A percentile compares a stretch with the other conserved stretches of the same genome.
Evolutionary conservation across 2,329 filamentous ascomycete genomes (phyloP).

Genomic region (Fusarium torreyae): DNA sequence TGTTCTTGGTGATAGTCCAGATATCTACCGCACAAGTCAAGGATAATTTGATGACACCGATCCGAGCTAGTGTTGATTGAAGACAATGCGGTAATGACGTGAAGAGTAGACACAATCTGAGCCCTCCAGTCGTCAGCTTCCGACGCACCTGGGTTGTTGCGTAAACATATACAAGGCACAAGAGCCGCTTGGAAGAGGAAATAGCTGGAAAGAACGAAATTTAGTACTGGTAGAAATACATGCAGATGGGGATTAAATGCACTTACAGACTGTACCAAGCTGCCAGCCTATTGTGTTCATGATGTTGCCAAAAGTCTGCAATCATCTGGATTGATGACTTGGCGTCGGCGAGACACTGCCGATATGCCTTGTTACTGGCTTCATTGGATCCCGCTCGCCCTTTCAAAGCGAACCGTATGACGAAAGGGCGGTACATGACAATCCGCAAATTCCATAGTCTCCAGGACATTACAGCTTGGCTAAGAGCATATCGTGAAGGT

Average conservation of each 20-base stretch:
- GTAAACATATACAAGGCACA: slow-evolving; percentile 64
- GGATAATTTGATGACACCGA: slow-evolving; percentile 60
- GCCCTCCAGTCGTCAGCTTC: slow-evolving; percentile 58
- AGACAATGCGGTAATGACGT: slow-evolving; percentile 56
- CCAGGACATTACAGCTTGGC: slow-evolving; percentile 61
- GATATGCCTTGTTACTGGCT: slow-evolving; percentile 42
- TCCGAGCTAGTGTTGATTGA: slow-evolving; percentile 58
- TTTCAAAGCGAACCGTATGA: slow-evolving; percentile 57
- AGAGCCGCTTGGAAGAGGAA: slow-evolving; percentile 66
- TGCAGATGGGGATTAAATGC: neutral
- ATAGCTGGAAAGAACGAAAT: slow-evolving; percentile 52
- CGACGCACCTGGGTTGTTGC: slow-evolving; percentile 58
- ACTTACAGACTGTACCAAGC: slow-evolving; percentile 61
- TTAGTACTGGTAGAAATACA: neutral
- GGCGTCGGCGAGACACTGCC: slow-evolving; percentile 58
- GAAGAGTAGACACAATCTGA: slow-evolving; percentile 58
- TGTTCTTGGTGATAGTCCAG: slow-evolving; percentile 45
- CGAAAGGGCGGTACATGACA: slow-evolving; percentile 64
- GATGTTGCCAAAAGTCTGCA: slow-evolving; percentile 55
- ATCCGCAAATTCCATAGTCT: slow-evolving; percentile 62
- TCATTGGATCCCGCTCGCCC: slow-evolving; percentile 36
- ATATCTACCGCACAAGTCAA: slow-evolving; percentile 58
- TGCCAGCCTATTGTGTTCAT: slow-evolving; percentile 57
- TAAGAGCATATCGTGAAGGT: slow-evolving; percentile 56
- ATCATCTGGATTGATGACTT: slow-evolving; percentile 59